Evolutionary conservation across 495 filamentous ascomycete species (phyloP), one percentile per base, ranked within the genome.

Genomic region (Penicillium longicatenatum): DNA sequence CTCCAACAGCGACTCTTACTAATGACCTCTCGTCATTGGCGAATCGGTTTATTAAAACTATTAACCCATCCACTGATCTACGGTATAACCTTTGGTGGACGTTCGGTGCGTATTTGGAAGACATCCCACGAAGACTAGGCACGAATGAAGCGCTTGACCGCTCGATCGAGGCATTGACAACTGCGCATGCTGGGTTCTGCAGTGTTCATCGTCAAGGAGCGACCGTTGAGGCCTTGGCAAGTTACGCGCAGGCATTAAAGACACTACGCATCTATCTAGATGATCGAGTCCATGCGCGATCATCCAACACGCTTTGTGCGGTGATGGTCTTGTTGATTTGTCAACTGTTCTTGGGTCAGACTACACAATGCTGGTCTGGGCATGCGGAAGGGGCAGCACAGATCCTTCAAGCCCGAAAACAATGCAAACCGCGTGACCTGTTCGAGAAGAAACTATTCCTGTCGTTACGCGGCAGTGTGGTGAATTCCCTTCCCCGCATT

Each of bases 291-390:
- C 71, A 72, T 56, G 78, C 77, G 3, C 49, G 58, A 2, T 55
- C 67, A 7, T 65, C 74, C 1, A 72, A 73, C 41, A 81, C 79
- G 17, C 61, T 82, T 4, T 73, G 74, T 47, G 75, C 79, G 1
- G 73, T 81, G 0, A 75, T 74, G 65, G 17, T 82, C 14, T 46
- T 80, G 7, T 51, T 77, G 39, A 64, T 79, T 9, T 73, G 70
- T 48, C 69, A 78, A 65, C 51, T 58, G 20, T 69, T 78, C 30
- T 50, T 67, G 22, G 69, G 68, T 2, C 51, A 48, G 17, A 6
- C 41, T 6, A 50, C 21, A 7, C 30, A 50, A 17, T 30, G 12
- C 2, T 61, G 58, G 55, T 65, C 66, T n/a, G 75, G 75, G 16
- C 77, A 80, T 64, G 65, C 68, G 6, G 68, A 75, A 58, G 76